Conservation (phyloP, 208 protist species). For the Leishmania turanica region DNA sequence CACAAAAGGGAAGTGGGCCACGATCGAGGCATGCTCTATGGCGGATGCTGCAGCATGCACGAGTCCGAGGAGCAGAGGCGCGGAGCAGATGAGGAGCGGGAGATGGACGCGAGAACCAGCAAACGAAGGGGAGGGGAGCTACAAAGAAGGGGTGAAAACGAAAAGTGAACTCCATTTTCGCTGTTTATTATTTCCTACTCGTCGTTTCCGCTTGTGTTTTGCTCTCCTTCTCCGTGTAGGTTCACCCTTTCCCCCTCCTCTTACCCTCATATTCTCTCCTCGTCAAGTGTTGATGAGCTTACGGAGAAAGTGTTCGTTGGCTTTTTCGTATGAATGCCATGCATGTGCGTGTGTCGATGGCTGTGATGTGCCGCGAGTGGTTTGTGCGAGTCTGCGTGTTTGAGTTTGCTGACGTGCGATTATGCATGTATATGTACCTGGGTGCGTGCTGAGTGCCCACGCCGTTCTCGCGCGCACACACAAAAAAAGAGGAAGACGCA, state of each 20-base stretch:
- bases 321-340: not conserved
- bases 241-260: not conserved
- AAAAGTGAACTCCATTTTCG: not conserved
- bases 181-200: not conserved
- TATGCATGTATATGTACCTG: constrained; percentile 1
- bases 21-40: not conserved
- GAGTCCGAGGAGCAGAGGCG: not conserved
- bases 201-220: not conserved
- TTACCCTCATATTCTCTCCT: not conserved
- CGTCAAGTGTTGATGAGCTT: not conserved
- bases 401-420: not conserved
- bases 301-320: not conserved
- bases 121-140: not conserved
- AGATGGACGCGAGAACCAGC: not conserved
- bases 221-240: not conserved
- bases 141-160: not conserved
- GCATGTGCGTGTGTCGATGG: not conserved
- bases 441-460: not conserved
- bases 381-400: not conserved
- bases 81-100: not conserved
- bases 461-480: not conserved
- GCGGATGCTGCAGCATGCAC: not conserved
- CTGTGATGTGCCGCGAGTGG: not conserved
- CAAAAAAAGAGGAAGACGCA: not conserved
- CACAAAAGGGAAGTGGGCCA: not conserved